Evolutionary conservation across 1,284 basidiomycete species (phyloP), one percentile per base, ranked within the genome.

Genomic region (Trametes polyzona): DNA sequence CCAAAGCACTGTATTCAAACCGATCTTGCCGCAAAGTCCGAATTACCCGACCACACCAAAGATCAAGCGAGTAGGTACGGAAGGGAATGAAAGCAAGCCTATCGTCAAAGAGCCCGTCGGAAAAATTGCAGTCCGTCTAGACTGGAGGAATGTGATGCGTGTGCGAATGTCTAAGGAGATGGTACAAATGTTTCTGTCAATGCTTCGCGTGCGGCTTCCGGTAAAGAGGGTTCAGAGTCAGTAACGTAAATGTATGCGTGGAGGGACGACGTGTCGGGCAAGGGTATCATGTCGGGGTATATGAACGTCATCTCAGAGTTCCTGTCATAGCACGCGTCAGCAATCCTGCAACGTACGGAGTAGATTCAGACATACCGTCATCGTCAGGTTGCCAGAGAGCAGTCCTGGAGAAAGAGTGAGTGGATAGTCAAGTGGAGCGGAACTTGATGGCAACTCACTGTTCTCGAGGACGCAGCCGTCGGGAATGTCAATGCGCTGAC

Each of bases 391-490:
- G 58, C 81, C 82, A 42, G 80, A 81, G 63, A 83, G 76, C 62
- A 83, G 70, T 67, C n/a, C n/a, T n/a, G n/a, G n/a, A n/a, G n/a
- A n/a, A n/a, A n/a, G n/a, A n/a, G n/a, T n/a, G n/a, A n/a, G n/a
- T n/a, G n/a, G n/a, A n/a, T n/a, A n/a, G n/a, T n/a, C n/a, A n/a
- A n/a, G n/a, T n/a, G n/a, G n/a, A n/a, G n/a, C n/a, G n/a, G n/a
- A n/a, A n/a, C n/a, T n/a, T n/a, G n/a, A n/a, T n/a, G n/a, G n/a
- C n/a, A n/a, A n/a, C n/a, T n/a, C n/a, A n/a, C 87, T 91, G 82
- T 97, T 97, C 78, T 98, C 96, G 60, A 98, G 81, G 66, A 95
- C 86, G 66, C 93, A 93, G 5, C 95, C 95, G 72, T 98, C 96
- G 39, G 96, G 96, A 61, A 98, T 93, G 74, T 95, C 90, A 65